Percentiles rank a stretch among this genome's conserved stretches.
Conservation (phyloP, 352 stramenopile species). For the Elongisporangium senticosum region DNA sequence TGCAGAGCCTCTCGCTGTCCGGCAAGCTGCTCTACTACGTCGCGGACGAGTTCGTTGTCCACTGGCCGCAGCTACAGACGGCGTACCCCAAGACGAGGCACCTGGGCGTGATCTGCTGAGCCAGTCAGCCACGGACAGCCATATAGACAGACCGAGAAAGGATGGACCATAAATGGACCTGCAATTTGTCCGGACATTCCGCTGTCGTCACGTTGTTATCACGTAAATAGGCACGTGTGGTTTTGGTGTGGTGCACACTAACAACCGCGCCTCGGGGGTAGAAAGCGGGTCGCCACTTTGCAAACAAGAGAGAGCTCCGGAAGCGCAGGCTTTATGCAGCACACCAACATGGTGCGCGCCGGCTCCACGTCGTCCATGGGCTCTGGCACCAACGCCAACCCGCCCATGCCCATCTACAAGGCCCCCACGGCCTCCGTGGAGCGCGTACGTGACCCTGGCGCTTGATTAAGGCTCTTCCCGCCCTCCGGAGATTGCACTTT, state of each 20-base stretch:
- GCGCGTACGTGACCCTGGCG: conserved; percentile 20
- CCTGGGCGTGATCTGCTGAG: conserved; percentile 85
- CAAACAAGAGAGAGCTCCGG: background rate
- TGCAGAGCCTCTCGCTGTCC: conserved; percentile 90
- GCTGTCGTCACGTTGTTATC: background rate
- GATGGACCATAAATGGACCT: background rate
- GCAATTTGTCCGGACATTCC: background rate
- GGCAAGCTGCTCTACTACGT: conserved; percentile 92
- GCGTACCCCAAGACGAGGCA: conserved; percentile 82
- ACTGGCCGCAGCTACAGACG: conserved; percentile 88
- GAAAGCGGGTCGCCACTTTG: background rate
- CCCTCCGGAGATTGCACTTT: too few species aligned
- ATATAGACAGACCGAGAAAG: background rate
- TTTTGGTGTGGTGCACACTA: background rate
- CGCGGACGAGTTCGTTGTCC: conserved; percentile 92
- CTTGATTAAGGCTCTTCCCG: background rate
- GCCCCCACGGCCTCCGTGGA: conserved; percentile 43
- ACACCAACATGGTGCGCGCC: conserved; percentile 3
- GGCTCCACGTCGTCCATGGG: conserved; percentile 26
- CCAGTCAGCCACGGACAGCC: background rate
- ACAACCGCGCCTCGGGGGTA: background rate
- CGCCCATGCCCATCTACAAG: conserved; percentile 20
- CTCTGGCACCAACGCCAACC: conserved; percentile 10
- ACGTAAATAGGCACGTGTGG: background rate
- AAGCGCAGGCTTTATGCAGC: background rate